Base-by-base conservation (phyloP, 805 yeast genomes). In the Metschnikowia bowlesiae region DNA sequence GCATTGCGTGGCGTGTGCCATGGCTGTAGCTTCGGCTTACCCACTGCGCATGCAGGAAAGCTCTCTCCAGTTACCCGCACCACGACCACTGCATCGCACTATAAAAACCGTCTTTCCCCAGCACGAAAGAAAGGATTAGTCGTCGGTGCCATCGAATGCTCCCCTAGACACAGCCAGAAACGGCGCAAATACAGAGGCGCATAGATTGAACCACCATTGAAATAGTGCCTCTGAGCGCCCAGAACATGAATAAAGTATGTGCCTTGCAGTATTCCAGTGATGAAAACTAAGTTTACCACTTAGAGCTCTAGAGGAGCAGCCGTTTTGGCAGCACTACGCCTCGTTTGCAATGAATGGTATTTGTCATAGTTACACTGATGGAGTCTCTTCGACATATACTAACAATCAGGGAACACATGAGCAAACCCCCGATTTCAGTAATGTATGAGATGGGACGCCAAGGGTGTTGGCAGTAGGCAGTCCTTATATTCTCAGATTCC, bases 331-430 rank as follows among this genome's bases (percentile, higher is more conserved):
- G 75, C 67, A 59, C 65, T 22, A 63, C 58, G 57, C 62, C 65
- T 64, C 68, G 59, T 64, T 62, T 71, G 83, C 82, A 60, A 73
- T 80, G 85, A 80, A 71, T 68, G 84, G 87, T 80, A 85, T 75
- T 74, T 76, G 92, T 86, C 91, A 86, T 86, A 86, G 91, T 85
- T 85, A 85, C 91, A 85, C 91, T 85, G 91, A 85, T 32, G 39
- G 48, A 33, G 38, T 38, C 26, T 31, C 26, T 39, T 7, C 13
- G 8, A 33, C 39, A 34, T 35, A 44, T 35, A 28, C 39, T 35
- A 44, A 35, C 46, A 43, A 22, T 22, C 4, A 22, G 1, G 22
- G 5, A 22, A 22, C 22, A 22, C 5, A 16, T 16, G 18, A 22
- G 22, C 22, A 22, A 22, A 22, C 22, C 22, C 22, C 22, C 22